Base-by-base conservation (phyloP, 768 basidiomycete genomes). In the Lactarius sanguifluus region DNA sequence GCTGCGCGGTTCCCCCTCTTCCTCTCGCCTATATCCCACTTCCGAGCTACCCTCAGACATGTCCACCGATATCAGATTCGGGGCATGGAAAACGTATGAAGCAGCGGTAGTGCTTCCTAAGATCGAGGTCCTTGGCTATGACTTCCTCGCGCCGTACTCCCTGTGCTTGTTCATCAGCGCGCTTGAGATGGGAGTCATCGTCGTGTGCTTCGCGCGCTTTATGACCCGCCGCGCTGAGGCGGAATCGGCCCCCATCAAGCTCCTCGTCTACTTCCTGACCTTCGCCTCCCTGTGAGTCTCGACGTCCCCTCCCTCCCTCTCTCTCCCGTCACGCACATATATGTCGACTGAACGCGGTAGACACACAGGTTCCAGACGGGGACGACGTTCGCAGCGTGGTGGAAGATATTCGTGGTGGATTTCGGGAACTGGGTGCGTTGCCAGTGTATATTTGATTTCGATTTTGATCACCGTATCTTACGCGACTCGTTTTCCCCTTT, bases 391-490 rank as follows among this genome's bases (percentile, higher is more conserved):
- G 72, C 69, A 25, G 23, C 64, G 1, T 61, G 66, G 57, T 75
- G 74, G 74, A 58, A 66, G 38, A 57, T 73, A 38, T 72, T 67
- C 16, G 74, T 75, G 34, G 8, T 45, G n/a, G 58, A 68, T 40
- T 73, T 72, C 30, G 74, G 74, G 18, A 61, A 75, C 28, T 75
- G 74, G 73, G 73, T 75, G 36, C 7, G 65, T 15, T 52, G 32
- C 4, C 30, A 4, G 4, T 32, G 34, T 8, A 34, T 32, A 16
- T 60, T 18, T 55, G 0, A 50, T 50, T 12, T 50, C 7, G 47
- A 15, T 6, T 13, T 12, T 15, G 23, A 50, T 13, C 12, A 13
- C 47, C 47, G 47, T 13, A 12, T 23, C 47, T 23, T 23, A 50
- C 23, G n/a, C 18, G 28, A n/a, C 50, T 23, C 40, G 3, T n/a